Percentiles rank a stretch among this genome's conserved stretches.
Conservation (phyloP, 1,139 yeast genomes). For the Suhomyces maxii region DNA sequence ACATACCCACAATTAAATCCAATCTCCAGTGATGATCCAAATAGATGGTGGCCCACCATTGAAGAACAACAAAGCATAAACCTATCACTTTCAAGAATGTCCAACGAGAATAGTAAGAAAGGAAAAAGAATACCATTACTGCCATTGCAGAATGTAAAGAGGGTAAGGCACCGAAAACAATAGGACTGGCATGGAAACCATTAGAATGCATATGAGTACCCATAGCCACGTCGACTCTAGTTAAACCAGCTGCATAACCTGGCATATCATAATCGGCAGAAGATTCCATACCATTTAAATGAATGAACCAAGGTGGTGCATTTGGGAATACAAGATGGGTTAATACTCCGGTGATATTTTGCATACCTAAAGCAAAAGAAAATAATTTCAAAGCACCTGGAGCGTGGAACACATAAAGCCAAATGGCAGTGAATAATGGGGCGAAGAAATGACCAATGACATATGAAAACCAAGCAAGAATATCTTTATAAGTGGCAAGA, state of each 20-base stretch:
- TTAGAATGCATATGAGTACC: slow-evolving; percentile 62
- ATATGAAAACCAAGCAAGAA: slow-evolving; percentile 60
- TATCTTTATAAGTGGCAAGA: slow-evolving; percentile 40
- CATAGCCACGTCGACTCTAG: slow-evolving; percentile 60
- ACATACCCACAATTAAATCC: slow-evolving; percentile 55
- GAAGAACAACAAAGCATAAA: slow-evolving; percentile 45
- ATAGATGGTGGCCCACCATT: slow-evolving; percentile 78
- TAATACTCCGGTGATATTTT: slow-evolving; percentile 58
- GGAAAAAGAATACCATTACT: slow-evolving; percentile 50
- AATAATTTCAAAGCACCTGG: slow-evolving; percentile 59
- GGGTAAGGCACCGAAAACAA: slow-evolving; percentile 72
- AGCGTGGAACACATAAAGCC: slow-evolving; percentile 65
- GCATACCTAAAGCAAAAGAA: slow-evolving; percentile 54
- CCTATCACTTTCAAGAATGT: slow-evolving; percentile 32
- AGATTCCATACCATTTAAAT: slow-evolving; percentile 55
- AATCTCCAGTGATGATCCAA: slow-evolving; percentile 71
- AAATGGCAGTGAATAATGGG: slow-evolving; percentile 63
- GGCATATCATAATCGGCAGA: slow-evolving; percentile 58
- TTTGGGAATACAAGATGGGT: slow-evolving; percentile 64
- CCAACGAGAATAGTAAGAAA: slow-evolving; percentile 45
- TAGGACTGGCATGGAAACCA: slow-evolving; percentile 67
- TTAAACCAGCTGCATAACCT: slow-evolving; percentile 71
- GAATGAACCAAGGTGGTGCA: slow-evolving; percentile 74
- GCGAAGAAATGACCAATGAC: slow-evolving; percentile 60
- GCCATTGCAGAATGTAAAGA: slow-evolving; percentile 69